Base-by-base conservation (phyloP, 176 grass and related monocot genomes). In the Rhynchospora pubera region DNA sequence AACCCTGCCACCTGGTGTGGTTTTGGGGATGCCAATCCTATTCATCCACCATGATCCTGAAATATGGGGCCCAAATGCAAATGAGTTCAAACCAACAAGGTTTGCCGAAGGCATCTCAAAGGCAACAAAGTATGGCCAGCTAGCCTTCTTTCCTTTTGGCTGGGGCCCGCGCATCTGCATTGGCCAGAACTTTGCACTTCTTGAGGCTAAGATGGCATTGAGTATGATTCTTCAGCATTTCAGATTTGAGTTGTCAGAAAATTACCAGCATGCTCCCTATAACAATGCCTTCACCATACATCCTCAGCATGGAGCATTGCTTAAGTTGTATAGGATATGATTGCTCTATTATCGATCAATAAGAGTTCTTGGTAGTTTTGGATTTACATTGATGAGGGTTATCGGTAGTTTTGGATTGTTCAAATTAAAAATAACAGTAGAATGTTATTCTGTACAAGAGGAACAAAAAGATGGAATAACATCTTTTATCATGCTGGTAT, bases 291-390 rank as follows among this genome's bases (percentile, higher is more conserved):
- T 90, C 30, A 88, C 84, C 9, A 55, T 95, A 42, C 90, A 90
- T 19, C 93, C 93, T 4, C 93, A 95, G 82, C 83, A 95, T 12
- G 88, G 90, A 63, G 88, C 84, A 21, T 90, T 2, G 9, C 80
- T 95, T 51, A 89, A 68, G 84, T 65, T 92, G 8, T 80, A 24
- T 55, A 94, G 84, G 44, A 66, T 94, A 19, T 94, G 61, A 83
- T 32, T 66, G 52, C 12, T 14, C 26, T 28, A 28, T 28, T 28
- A 28, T 28, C 26, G 26, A 28, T 28, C 26, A 28, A 28, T 28
- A 28, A 28, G 26, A 28, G 26, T 28, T 28, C 26, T 28, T 28
- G 13, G 9, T 55, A 4, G 13, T 55, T 55, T n/a, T 55, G 26
- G 26, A 28, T 28, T 28, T 28, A 28, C 26, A 28, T 28, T 28